Evolutionary conservation across 176 grass and related monocot genomes (phyloP).

Genomic region (Zizania latifolia): DNA sequence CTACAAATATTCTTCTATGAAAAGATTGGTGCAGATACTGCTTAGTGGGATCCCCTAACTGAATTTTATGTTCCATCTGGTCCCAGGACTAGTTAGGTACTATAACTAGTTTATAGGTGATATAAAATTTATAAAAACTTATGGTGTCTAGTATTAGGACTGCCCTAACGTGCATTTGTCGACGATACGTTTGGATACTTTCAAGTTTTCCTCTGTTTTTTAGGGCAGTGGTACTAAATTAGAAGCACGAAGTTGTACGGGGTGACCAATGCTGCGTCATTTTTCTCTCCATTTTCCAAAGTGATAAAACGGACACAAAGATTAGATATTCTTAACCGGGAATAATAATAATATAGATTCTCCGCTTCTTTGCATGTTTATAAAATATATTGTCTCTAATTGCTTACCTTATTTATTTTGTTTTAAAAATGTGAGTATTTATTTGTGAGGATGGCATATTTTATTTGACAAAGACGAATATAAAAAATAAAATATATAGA

Average conservation of each 20-base stretch:
- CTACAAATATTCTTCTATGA: not conserved
- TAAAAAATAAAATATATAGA: too few relatives aligned
- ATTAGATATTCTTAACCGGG: constrained; percentile 1
- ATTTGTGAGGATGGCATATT: too few relatives aligned
- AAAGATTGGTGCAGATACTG: not conserved
- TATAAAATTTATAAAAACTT: too few relatives aligned
- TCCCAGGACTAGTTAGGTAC: too few relatives aligned
- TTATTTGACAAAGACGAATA: too few relatives aligned
- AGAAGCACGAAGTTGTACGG: not conserved
- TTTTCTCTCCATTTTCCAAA: not conserved
- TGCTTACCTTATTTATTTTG: too few relatives aligned
- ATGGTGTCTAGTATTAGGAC: too few relatives aligned
- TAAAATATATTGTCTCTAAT: too few relatives aligned
- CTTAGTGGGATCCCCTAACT: not conserved
- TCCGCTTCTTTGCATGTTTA: not conserved
- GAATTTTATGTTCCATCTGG: not conserved
- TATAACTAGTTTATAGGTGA: too few relatives aligned
- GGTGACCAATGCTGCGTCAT: not conserved
- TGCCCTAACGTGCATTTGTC: too few relatives aligned
- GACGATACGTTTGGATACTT: not conserved
- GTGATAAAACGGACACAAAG: constrained; percentile 3
- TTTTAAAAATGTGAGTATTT: too few relatives aligned
- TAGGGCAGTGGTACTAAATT: too few relatives aligned
- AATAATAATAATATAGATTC: not conserved
- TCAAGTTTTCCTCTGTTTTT: not conserved